These are phyloP conservation scores for Truncatella angustata DNA, from an alignment of 2,329 filamentous ascomycete genomes.

Conservation along the genomic window DNA sequence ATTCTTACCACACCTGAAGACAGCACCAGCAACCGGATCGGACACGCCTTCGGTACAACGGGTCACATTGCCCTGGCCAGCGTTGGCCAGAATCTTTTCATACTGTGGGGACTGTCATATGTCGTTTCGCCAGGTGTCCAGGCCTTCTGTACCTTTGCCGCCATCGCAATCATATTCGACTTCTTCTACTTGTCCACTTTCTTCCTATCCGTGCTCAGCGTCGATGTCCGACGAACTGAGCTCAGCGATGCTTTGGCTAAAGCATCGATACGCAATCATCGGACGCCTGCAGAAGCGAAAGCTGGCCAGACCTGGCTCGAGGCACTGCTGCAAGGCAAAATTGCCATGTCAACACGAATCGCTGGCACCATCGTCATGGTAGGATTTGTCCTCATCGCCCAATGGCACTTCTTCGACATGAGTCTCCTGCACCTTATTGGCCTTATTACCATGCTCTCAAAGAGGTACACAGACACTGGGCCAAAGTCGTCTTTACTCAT, in stretches of 20 bases:
- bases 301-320: constrained; percentile 56
- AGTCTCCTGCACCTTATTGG: constrained; percentile 37
- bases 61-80: constrained; percentile 67
- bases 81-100: constrained; percentile 65
- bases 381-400: constrained; percentile 69
- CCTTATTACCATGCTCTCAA: constrained; percentile 30
- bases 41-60: constrained; percentile 71
- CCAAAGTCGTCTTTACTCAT: constrained; percentile 45
- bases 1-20: constrained; percentile 69
- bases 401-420: constrained; percentile 74
- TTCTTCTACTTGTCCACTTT: constrained; percentile 78
- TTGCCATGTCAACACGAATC: constrained; percentile 69
- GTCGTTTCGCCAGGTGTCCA: constrained; percentile 69
- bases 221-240: constrained; percentile 75
- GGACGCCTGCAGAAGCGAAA: constrained; percentile 19
- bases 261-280: constrained; percentile 41
- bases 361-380: constrained; percentile 73
- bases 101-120: constrained; percentile 64
- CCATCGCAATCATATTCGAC: constrained; percentile 73
- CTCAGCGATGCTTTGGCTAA: constrained; percentile 69
- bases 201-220: constrained; percentile 75
- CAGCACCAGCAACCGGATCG: constrained; percentile 66
- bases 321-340: constrained; percentile 60
- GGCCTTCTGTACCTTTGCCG: constrained; percentile 74
- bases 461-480: constrained; percentile 23